Base-by-base conservation (phyloP, 23 red algal genomes). In the Gracilaria caudata region DNA sequence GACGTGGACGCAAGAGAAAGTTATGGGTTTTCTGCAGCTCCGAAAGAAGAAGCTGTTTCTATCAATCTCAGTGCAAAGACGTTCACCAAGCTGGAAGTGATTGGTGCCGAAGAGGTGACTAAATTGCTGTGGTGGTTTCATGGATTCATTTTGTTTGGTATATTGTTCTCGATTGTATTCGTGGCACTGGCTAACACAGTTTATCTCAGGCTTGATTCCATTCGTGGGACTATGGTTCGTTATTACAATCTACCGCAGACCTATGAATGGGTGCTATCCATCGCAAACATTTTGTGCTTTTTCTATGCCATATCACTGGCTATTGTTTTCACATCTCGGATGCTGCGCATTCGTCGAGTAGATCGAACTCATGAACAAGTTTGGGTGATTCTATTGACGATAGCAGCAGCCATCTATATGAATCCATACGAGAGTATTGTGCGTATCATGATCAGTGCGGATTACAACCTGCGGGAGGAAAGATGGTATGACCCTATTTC, bases 351-450 rank as follows among this genome's bases (percentile, higher is more conserved):
- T 35, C 64, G 73, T 37, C 54, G 74, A 45, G 28, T 41, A 51
- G 71, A 94, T 68, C 53, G 82, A 54, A 86, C 80, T 3, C 81
- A 83, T 51, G 91, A 94, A 51, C 82, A 88, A 66, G 80, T 94
- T 4, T 94, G 91, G 91, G 91, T 94, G 54, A 76, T 94, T 26
- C 53, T 88, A 21, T 58, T 94, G 34, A 86, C 81, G 7, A 75
- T 77, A 10, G 91, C 83, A 4, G 83, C 78, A 0, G 58, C 91
- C 19, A 81, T 86, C 39, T 94, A 94, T 44, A 43, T 81, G 35
- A 94, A 86, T 63, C 91, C 91, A 16, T 87, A 88, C 35, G 84
- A 94, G 60, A 78, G 59, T 44, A 66, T 94, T 56, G 81, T 86
- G 32, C 74, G 82, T 21, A 76, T 94, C 43, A 78, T 88, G 81